These are phyloP conservation scores for Xenosphaeropsis pyriputrescens DNA, from an alignment of 2,329 filamentous ascomycete species.

Conservation along the genomic window DNA sequence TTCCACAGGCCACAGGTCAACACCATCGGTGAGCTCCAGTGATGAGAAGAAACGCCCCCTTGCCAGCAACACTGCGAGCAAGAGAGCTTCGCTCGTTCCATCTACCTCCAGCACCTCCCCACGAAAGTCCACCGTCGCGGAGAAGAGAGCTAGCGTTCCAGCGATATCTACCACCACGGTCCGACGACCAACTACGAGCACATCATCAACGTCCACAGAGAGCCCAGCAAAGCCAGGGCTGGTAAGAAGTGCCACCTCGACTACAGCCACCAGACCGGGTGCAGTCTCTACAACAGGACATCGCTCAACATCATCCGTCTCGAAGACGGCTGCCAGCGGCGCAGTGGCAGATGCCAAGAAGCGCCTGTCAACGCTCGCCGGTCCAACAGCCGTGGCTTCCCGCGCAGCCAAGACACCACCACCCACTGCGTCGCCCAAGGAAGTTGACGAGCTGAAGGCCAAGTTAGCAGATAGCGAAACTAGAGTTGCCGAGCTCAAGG, in stretches of 20 bases:
- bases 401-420: slow-evolving; percentile 23
- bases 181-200: slow-evolving; percentile 14
- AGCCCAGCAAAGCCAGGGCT: slow-evolving; percentile 12
- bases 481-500: slow-evolving; percentile 40
- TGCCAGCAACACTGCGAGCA: slow-evolving; percentile 6
- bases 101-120: slow-evolving; percentile 1
- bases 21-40: slow-evolving; percentile 14
- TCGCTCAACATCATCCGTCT: slow-evolving; percentile 11
- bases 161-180: slow-evolving; percentile 14
- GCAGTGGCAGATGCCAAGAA: slow-evolving; percentile 36
- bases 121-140: background rate
- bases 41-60: slow-evolving; percentile 18
- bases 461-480: slow-evolving; percentile 43
- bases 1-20: slow-evolving; percentile 12
- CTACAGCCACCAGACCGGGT: slow-evolving; percentile 18
- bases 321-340: slow-evolving; percentile 19
- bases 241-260: slow-evolving; percentile 22
- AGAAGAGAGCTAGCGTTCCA: slow-evolving; percentile 9
- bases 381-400: slow-evolving; percentile 22
- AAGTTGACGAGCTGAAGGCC: slow-evolving; percentile 42
- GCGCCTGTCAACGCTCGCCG: slow-evolving; percentile 35
- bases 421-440: slow-evolving; percentile 28
- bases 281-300: slow-evolving; percentile 18
- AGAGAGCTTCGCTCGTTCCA: slow-evolving; percentile 16
- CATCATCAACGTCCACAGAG: slow-evolving; percentile 16